Percentiles rank a stretch among this genome's conserved stretches.
These are phyloP conservation scores for Extremus antarcticus DNA, from an alignment of 495 filamentous ascomycete genomes.

Conservation along the genomic window DNA sequence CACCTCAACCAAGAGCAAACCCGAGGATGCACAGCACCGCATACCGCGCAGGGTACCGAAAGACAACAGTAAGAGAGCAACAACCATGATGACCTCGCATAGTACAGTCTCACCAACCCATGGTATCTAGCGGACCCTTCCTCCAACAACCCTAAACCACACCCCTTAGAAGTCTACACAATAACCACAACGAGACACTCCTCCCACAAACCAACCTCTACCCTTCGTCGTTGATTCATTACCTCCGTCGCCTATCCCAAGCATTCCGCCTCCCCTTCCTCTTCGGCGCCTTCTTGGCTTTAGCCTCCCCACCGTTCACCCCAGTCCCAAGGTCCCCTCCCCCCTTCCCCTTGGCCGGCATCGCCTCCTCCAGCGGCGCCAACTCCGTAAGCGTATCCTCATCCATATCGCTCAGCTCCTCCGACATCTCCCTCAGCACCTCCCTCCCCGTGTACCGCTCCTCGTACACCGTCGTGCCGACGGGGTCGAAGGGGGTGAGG, in stretches of 20 bases:
- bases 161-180: no score
- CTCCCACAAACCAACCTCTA: no score
- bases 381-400: conserved; percentile 69
- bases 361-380: conserved; percentile 23
- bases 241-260: background rate
- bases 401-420: conserved; percentile 79
- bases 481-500: conserved; percentile 65
- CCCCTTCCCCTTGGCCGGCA: conserved; percentile 2
- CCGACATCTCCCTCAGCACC: conserved; percentile 65
- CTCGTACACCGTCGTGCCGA: conserved; percentile 64
- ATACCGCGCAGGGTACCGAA: no score
- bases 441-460: conserved; percentile 70
- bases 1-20: background rate
- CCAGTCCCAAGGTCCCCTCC: background rate
- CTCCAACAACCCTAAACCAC: no score
- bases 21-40: no score
- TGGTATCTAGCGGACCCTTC: no score
- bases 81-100: no score
- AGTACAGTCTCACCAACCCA: no score
- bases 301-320: background rate
- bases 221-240: no score
- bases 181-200: no score
- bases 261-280: background rate
- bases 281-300: conserved; percentile 1
- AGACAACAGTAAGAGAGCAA: no score